These are phyloP conservation scores for Quillaja saponaria DNA, from an alignment of 306 rosid species.

Conservation along the genomic window DNA sequence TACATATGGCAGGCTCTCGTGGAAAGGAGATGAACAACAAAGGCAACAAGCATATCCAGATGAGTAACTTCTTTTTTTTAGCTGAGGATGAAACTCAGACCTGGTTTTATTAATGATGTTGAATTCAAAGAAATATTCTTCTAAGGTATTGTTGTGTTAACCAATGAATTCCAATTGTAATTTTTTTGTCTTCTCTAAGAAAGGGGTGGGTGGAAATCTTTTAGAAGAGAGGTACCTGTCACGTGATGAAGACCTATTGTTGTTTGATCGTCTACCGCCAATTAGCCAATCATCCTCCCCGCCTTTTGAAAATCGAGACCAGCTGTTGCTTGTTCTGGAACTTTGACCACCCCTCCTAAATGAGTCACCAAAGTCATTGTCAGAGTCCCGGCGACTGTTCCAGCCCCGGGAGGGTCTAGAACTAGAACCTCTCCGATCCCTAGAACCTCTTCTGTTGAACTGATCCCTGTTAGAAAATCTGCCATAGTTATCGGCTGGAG, in stretches of 20 bases:
- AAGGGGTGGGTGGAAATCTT: neutral
- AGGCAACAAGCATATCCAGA: too few relatives aligned
- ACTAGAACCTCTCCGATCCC: slow-evolving; percentile 62
- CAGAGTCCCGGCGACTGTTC: slow-evolving; percentile 47
- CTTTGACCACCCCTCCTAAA: slow-evolving; percentile 52
- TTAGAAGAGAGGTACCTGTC: slow-evolving; percentile 55
- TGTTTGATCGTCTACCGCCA: slow-evolving; percentile 74
- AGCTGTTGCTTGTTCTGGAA: slow-evolving; percentile 52
- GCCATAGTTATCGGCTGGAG: slow-evolving; percentile 80
- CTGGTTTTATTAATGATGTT: too few relatives aligned
- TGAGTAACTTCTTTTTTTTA: too few relatives aligned
- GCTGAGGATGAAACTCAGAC: too few relatives aligned
- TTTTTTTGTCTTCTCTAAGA: neutral
- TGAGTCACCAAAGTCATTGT: slow-evolving; percentile 35
- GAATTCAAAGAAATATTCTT: too few relatives aligned
- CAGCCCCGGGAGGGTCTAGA: slow-evolving; percentile 60
- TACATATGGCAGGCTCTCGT: too few relatives aligned
- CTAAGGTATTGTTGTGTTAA: too few relatives aligned
- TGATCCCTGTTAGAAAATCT: slow-evolving; percentile 69
- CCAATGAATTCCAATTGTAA: neutral
- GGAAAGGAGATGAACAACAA: too few relatives aligned
- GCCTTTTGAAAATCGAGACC: slow-evolving; percentile 58
- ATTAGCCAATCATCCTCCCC: slow-evolving; percentile 75
- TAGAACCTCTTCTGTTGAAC: slow-evolving; percentile 46
- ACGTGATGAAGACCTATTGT: slow-evolving; percentile 68